These are phyloP conservation scores for Halophytophthora batemanensis DNA, from an alignment of 352 stramenopile genomes.

Conservation along the genomic window DNA sequence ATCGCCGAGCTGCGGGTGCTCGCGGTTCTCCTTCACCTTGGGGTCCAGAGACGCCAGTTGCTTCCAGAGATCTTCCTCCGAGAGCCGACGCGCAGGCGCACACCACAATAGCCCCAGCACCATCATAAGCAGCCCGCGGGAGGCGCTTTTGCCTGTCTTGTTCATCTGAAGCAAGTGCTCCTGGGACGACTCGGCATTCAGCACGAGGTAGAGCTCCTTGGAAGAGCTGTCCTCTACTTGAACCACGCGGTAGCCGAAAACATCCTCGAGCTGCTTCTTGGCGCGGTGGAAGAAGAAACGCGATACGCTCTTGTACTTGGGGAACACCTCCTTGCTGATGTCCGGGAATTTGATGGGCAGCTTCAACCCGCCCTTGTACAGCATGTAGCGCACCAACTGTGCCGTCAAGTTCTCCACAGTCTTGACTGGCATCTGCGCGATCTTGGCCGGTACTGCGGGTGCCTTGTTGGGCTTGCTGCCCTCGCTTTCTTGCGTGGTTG, in stretches of 20 bases:
- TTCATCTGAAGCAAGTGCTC: slow-evolving; percentile 74
- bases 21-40: slow-evolving; percentile 50
- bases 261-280: slow-evolving; percentile 70
- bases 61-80: slow-evolving; percentile 82
- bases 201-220: slow-evolving; percentile 75
- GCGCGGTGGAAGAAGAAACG: slow-evolving; percentile 70
- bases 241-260: slow-evolving; percentile 77
- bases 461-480: slow-evolving; percentile 31
- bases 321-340: slow-evolving; percentile 83
- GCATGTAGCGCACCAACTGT: slow-evolving; percentile 77
- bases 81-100: slow-evolving; percentile 51
- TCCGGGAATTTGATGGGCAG: slow-evolving; percentile 75
- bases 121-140: slow-evolving; percentile 78
- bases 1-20: slow-evolving; percentile 72
- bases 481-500: slow-evolving; percentile 20
- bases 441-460: slow-evolving; percentile 31
- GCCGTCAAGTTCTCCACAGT: slow-evolving; percentile 68
- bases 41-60: slow-evolving; percentile 62
- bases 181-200: slow-evolving; percentile 72
- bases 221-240: slow-evolving; percentile 60
- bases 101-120: slow-evolving; percentile 82
- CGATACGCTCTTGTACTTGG: slow-evolving; percentile 77
- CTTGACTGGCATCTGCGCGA: slow-evolving; percentile 57
- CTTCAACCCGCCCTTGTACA: slow-evolving; percentile 82
- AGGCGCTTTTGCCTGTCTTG: slow-evolving; percentile 60